Evolutionary conservation across 1,139 yeast genomes (phyloP).

Genomic region (Magnusiomyces tetraspermus): DNA sequence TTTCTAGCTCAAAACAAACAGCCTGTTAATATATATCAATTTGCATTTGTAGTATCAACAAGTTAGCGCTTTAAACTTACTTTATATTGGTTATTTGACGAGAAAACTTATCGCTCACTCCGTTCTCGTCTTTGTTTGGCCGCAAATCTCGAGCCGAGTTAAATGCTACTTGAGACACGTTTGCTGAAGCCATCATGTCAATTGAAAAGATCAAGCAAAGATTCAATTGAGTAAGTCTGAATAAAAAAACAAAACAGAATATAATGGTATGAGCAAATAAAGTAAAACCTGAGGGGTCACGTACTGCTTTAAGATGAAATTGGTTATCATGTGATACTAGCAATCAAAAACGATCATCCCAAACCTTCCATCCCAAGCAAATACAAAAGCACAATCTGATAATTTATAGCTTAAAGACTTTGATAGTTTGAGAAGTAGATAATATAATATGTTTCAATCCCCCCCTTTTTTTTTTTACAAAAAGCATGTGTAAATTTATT

Average conservation of each 20-base stretch:
- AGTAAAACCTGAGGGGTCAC: too few relatives aligned
- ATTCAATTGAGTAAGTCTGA: background rate
- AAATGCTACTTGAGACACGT: conserved; percentile 3
- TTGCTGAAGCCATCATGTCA: background rate
- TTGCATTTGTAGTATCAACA: background rate
- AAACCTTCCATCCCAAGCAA: too few relatives aligned
- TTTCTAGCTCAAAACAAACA: background rate
- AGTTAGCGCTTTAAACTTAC: background rate
- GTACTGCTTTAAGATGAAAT: too few relatives aligned
- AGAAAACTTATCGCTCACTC: background rate
- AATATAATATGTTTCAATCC: too few relatives aligned
- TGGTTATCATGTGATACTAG: too few relatives aligned
- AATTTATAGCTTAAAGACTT: too few relatives aligned
- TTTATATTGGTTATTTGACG: background rate
- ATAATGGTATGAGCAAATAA: too few relatives aligned
- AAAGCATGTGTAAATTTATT: too few relatives aligned
- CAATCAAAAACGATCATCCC: too few relatives aligned
- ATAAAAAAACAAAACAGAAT: background rate
- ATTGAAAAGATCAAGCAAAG: background rate
- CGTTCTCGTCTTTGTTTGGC: background rate
- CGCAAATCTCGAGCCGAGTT: conserved; percentile 2
- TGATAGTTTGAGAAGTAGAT: too few relatives aligned
- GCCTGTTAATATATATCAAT: background rate
- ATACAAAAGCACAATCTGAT: too few relatives aligned
- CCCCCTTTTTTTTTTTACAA: too few relatives aligned